Conservation (phyloP, 208 protist species). For the Trypanosoma avium region DNA sequence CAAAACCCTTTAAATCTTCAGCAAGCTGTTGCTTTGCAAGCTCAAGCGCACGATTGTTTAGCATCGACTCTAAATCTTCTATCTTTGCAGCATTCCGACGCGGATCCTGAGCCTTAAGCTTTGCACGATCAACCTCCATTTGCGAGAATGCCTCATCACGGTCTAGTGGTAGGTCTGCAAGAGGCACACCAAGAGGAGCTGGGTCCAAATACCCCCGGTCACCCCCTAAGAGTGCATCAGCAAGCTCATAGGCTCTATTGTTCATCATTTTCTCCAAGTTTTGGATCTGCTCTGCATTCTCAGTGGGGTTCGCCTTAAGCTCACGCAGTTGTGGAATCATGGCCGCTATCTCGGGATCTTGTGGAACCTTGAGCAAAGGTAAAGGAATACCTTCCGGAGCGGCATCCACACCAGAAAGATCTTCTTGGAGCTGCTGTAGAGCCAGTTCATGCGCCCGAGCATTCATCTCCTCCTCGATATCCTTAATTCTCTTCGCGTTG, state of each 20-base stretch:
- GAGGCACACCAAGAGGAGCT: slow-evolving; percentile 37
- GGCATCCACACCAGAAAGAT: slow-evolving; percentile 54
- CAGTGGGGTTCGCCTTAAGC: slow-evolving; percentile 54
- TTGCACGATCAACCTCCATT: slow-evolving; percentile 49
- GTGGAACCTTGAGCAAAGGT: slow-evolving; percentile 48
- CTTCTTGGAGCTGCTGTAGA: slow-evolving; percentile 37
- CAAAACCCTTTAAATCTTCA: slow-evolving; percentile 44
- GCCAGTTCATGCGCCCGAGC: slow-evolving; percentile 69
- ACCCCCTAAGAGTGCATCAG: slow-evolving; percentile 52
- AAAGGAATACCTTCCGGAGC: slow-evolving; percentile 59
- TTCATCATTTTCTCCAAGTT: slow-evolving; percentile 76
- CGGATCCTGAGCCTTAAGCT: slow-evolving; percentile 52
- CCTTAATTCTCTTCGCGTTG: slow-evolving; percentile 51
- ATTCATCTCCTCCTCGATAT: slow-evolving; percentile 76
- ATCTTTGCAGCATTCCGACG: slow-evolving; percentile 34
- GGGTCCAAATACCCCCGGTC: slow-evolving; percentile 63
- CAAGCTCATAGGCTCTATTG: slow-evolving; percentile 69
- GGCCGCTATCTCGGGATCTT: slow-evolving; percentile 55
- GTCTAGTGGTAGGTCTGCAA: slow-evolving; percentile 41
- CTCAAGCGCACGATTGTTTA: slow-evolving; percentile 64
- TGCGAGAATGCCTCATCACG: slow-evolving; percentile 45
- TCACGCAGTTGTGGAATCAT: slow-evolving; percentile 68
- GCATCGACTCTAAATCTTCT: slow-evolving; percentile 35
- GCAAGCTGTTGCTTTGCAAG: slow-evolving; percentile 51
- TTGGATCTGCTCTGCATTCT: slow-evolving; percentile 14